These are phyloP conservation scores for Spergularia azorica DNA, from an alignment of 179 eudicot species.

Conservation along the genomic window DNA sequence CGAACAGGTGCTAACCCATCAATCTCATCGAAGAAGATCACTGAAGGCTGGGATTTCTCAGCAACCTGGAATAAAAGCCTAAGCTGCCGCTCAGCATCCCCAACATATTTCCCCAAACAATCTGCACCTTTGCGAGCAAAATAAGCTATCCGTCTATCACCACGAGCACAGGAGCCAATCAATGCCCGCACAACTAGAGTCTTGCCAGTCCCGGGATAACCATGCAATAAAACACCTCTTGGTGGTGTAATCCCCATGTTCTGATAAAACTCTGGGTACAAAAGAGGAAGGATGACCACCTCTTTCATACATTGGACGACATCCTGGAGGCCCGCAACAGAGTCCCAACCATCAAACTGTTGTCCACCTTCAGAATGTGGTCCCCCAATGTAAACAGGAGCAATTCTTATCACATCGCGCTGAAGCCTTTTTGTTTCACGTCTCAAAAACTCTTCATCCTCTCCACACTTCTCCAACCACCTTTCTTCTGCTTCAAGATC, in stretches of 20 bases:
- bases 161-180: conserved; percentile 92
- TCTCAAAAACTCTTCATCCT: conserved; percentile 91
- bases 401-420: conserved; percentile 84
- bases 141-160: conserved; percentile 87
- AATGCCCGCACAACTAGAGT: conserved; percentile 86
- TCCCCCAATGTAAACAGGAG: conserved; percentile 93
- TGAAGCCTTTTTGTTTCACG: conserved; percentile 96
- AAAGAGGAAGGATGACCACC: conserved; percentile 85
- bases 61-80: conserved; percentile 97
- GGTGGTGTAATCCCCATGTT: conserved; percentile 94
- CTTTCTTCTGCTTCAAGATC: conserved; percentile 94
- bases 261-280: conserved; percentile 83
- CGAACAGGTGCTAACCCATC: conserved; percentile 98
- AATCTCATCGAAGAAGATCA: conserved; percentile 95
- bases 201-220: conserved; percentile 98
- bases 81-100: conserved; percentile 98
- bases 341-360: conserved; percentile 86
- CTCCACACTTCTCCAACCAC: conserved; percentile 97
- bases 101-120: conserved; percentile 96
- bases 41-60: conserved; percentile 92
- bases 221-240: conserved; percentile 94
- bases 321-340: conserved; percentile 90
- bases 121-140: conserved; percentile 99
- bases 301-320: conserved; percentile 92
- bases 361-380: conserved; percentile 47